Base-by-base conservation (phyloP, 2,329 filamentous ascomycete genomes). In the Leptodontidium sp. region DNA sequence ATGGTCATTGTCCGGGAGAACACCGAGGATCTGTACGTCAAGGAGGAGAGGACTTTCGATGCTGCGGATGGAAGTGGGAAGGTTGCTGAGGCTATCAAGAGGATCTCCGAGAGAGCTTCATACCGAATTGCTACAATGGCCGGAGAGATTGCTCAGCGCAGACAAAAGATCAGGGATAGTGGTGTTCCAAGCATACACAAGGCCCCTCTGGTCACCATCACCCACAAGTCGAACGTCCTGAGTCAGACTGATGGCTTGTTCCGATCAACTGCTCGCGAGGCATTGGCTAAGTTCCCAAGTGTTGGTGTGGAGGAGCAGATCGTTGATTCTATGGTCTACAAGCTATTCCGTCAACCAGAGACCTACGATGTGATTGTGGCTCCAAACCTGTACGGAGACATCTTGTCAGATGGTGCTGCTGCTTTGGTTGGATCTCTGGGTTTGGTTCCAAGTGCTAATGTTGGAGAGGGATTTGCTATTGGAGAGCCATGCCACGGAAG, bases 301-400 rank as follows among this genome's bases (percentile, higher is more conserved):
- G 84, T 97, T 65, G 82, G 83, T 52, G 86, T 98, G 65, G 96
- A 98, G 82, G 96, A 98, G 86, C 96, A 99, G 84, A 99, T 99
- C 75, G 95, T 99, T 72, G 96, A 99, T 83, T 95, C 91, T 71
- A 99, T 99, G 96, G 94, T 98, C 68, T 98, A 98, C 89, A 98
- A 98, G 86, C 91, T 99, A 67, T 98, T 98, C 90, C 93, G 95
- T 71, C 93, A 98, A 82, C 96, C 96, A 53, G 87, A 91, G 78
- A 91, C 91, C 78, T 99, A 98, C 88, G 96, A 99, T 80, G 95
- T 98, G 74, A 97, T 99, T 75, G 96, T 99, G 58, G 96, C 95
- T 9, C 96, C 95, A 64, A 98, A 98, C 84, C 87, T 99, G 70
- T 98, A 99, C 83, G 96, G 96, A 74, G 96, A 99, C 81, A 96